A percentile compares a stretch with the other conserved stretches of the same genome.
Conservation (phyloP, 2,329 filamentous ascomycete species). For the Trichophyton simii region DNA sequence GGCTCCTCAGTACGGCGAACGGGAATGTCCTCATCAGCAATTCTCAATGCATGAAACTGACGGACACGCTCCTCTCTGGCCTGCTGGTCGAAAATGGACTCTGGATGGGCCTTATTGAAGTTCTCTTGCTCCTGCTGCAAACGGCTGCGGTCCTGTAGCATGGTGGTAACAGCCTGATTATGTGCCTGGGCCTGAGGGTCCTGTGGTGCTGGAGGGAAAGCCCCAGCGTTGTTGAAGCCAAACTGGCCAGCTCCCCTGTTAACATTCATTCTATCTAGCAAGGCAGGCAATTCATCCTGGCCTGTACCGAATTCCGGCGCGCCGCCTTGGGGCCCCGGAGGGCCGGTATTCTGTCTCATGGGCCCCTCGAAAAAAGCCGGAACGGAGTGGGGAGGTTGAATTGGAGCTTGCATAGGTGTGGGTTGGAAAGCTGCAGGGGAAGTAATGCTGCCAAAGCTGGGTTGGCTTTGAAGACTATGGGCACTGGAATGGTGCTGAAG, state of each 20-base stretch:
- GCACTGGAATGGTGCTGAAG: slow-evolving; percentile 91
- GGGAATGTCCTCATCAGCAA: slow-evolving; percentile 45
- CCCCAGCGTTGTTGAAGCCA: slow-evolving; percentile 34
- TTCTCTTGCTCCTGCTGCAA: slow-evolving; percentile 51
- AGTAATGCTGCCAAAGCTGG: slow-evolving; percentile 87
- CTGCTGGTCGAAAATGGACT: slow-evolving; percentile 38
- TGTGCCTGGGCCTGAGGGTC: slow-evolving; percentile 30
- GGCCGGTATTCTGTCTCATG: slow-evolving; percentile 32
- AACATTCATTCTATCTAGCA: slow-evolving; percentile 54
- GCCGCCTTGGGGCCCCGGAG: slow-evolving; percentile 28
- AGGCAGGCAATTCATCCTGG: slow-evolving; percentile 57
- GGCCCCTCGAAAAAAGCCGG: slow-evolving; percentile 58
- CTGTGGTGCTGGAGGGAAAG: slow-evolving; percentile 34
- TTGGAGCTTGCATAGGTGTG: slow-evolving; percentile 46
- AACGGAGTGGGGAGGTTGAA: slow-evolving; percentile 44
- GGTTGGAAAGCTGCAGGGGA: slow-evolving; percentile 64
- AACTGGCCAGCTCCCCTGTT: slow-evolving; percentile 34
- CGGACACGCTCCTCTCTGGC: slow-evolving; percentile 56
- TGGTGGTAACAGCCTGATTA: slow-evolving; percentile 45
- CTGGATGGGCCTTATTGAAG: slow-evolving; percentile 34
- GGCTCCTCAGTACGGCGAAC: slow-evolving; percentile 28
- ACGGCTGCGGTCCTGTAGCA: slow-evolving; percentile 49
- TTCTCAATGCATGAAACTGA: slow-evolving; percentile 68
- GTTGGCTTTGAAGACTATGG: slow-evolving; percentile 91
- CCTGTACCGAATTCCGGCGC: slow-evolving; percentile 41